phyloP scores from a whole-genome alignment of 164 flowering plant genomes.

The Vitis vinifera region DNA sequence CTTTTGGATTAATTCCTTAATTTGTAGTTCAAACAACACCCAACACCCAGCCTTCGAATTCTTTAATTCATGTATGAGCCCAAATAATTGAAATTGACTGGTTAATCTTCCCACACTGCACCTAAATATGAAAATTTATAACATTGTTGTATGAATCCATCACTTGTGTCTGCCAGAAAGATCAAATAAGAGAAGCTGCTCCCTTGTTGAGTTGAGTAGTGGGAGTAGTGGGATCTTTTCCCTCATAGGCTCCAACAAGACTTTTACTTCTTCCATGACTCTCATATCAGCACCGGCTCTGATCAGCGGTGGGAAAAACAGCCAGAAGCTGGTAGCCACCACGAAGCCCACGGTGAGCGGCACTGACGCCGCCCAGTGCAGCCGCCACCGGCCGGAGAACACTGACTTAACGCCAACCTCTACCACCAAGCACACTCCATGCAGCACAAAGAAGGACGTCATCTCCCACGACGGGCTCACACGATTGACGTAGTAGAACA shows the following conservation, averaged over 20 bases:
- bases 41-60: too few relatives aligned
- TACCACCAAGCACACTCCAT: conserved; percentile 30
- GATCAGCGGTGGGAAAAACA: conserved; percentile 45
- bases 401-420: conserved; percentile 24
- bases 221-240: not conserved
- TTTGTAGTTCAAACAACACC: too few relatives aligned
- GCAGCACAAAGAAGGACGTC: conserved; percentile 32
- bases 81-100: too few relatives aligned
- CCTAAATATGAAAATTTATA: too few relatives aligned
- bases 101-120: too few relatives aligned
- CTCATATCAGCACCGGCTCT: conserved; percentile 31
- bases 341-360: conserved; percentile 38
- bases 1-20: too few relatives aligned
- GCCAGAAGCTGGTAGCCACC: conserved; percentile 36
- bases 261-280: conserved; percentile 20
- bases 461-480: conserved; percentile 40
- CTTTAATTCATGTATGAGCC: too few relatives aligned
- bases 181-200: too few relatives aligned
- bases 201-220: too few relatives aligned
- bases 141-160: too few relatives aligned
- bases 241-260: not conserved
- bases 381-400: conserved; percentile 10
- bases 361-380: conserved; percentile 28
- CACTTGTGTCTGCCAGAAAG: too few relatives aligned
- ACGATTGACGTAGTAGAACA: conserved; percentile 22